Percentiles rank a stretch among this genome's conserved stretches.
Evolutionary conservation across 768 basidiomycete genomes (phyloP).

Genomic region (Ramaria sp.): DNA sequence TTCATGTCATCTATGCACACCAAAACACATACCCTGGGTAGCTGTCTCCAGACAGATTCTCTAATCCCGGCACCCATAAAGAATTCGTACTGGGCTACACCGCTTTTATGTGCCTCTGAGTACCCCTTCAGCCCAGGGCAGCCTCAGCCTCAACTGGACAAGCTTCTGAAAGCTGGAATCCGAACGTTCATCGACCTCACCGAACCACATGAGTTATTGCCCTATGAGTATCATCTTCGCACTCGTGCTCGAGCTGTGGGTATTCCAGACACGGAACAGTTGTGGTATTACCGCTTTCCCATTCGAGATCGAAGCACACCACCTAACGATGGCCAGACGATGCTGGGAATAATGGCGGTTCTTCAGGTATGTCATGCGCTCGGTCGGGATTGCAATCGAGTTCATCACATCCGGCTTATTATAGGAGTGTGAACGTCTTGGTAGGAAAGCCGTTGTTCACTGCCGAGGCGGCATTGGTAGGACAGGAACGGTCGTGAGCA

Average conservation of each 20-base stretch:
- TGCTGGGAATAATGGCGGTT: constrained; percentile 4
- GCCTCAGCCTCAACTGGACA: constrained; percentile 62
- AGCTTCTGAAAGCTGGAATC: constrained; percentile 58
- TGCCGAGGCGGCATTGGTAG: constrained; percentile 73
- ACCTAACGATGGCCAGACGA: constrained; percentile 4
- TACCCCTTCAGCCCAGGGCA: constrained; percentile 45
- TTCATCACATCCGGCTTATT: constrained; percentile 47
- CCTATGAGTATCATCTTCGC: constrained; percentile 49
- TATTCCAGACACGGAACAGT: constrained; percentile 35
- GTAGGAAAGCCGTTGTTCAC: constrained; percentile 61
- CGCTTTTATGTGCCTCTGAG: constrained; percentile 65
- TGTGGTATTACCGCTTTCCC: constrained; percentile 73
- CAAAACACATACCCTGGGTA: neutral
- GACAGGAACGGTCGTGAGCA: constrained; percentile 41
- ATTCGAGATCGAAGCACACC: constrained; percentile 66
- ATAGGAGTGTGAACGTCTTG: constrained; percentile 46
- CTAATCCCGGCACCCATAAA: constrained; percentile 48
- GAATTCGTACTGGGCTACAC: constrained; percentile 81
- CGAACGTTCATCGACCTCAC: constrained; percentile 80
- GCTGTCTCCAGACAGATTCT: constrained; percentile 3
- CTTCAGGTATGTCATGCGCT: neutral
- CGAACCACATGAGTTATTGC: constrained; percentile 64
- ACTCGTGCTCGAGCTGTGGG: constrained; percentile 42
- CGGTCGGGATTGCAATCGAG: neutral
- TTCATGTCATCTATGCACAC: constrained; percentile 1